phyloP scores from a whole-genome alignment of 805 yeast genomes.

The Tetrapisispora taiwanensis region DNA sequence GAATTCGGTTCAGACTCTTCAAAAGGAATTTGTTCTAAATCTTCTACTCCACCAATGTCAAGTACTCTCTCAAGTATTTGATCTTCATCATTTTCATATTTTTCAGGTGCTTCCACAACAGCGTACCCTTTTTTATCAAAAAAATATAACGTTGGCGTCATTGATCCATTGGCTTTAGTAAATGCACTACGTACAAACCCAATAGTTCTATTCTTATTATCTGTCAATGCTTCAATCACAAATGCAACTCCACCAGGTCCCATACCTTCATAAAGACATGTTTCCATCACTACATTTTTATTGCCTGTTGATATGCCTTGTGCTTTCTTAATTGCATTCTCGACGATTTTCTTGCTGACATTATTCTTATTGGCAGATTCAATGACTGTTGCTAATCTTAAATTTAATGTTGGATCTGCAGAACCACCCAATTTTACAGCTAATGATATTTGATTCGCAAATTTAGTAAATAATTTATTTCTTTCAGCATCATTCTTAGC shows the following conservation, averaged over 20 bases:
- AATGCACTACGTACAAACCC: slow-evolving; percentile 67
- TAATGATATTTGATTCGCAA: slow-evolving; percentile 63
- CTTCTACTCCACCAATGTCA: slow-evolving; percentile 67
- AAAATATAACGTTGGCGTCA: slow-evolving; percentile 69
- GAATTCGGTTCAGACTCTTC: slow-evolving; percentile 18
- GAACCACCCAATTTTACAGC: slow-evolving; percentile 57
- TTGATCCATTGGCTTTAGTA: slow-evolving; percentile 54
- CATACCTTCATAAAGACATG: slow-evolving; percentile 72
- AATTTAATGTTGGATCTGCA: slow-evolving; percentile 48
- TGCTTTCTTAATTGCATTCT: slow-evolving; percentile 79
- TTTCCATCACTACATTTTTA: slow-evolving; percentile 40
- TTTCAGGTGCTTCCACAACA: slow-evolving; percentile 36
- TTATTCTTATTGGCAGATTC: slow-evolving; percentile 69
- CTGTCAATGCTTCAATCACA: slow-evolving; percentile 78
- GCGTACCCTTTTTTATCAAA: slow-evolving; percentile 74
- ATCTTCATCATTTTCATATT: slow-evolving; percentile 34
- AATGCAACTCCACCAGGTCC: slow-evolving; percentile 90
- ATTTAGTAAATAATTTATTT: slow-evolving; percentile 56
- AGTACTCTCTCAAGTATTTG: slow-evolving; percentile 62
- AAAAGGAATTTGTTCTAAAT: slow-evolving; percentile 47
- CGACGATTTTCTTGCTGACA: slow-evolving; percentile 76
- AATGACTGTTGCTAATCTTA: slow-evolving; percentile 56
- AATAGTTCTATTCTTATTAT: slow-evolving; percentile 75
- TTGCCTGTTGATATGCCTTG: slow-evolving; percentile 45
- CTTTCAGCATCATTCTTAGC: slow-evolving; percentile 82